Evolutionary conservation across 2,329 filamentous ascomycete genomes (phyloP).

Genomic region (Zalaria sp.): DNA sequence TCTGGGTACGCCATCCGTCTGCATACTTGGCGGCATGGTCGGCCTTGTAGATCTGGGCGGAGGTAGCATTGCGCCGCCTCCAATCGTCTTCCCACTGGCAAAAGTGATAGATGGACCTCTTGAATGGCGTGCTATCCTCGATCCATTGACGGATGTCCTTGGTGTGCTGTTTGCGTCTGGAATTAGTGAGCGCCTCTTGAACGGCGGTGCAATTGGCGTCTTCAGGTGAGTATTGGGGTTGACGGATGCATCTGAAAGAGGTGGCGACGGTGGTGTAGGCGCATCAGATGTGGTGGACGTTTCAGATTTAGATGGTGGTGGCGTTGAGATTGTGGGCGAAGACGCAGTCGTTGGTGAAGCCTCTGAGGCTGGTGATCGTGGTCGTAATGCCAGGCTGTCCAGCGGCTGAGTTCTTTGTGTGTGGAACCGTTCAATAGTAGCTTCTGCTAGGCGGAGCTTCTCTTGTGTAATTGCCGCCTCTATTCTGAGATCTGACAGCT

Average conservation of each 20-base stretch:
- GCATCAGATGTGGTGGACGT: conserved; percentile 48
- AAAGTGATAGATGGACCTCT: conserved; percentile 43
- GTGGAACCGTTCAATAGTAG: conserved; percentile 33
- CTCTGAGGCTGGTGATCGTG: conserved; percentile 59
- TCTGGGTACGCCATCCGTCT: conserved; percentile 32
- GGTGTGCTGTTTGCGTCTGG: conserved; percentile 40
- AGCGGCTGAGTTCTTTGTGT: conserved; percentile 37
- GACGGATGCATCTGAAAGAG: conserved; percentile 73
- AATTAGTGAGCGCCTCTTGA: conserved; percentile 31
- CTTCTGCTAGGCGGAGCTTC: conserved; percentile 66
- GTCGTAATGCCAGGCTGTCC: conserved; percentile 32
- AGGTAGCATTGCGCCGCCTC: conserved; percentile 23
- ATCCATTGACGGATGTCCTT: conserved; percentile 28
- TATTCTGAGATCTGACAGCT: conserved; percentile 84
- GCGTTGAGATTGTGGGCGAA: conserved; percentile 80
- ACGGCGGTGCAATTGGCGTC: conserved; percentile 20
- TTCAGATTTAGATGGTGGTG: conserved; percentile 54
- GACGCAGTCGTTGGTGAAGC: conserved; percentile 63
- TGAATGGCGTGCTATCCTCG: conserved; percentile 33
- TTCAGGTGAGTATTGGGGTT: conserved; percentile 28
- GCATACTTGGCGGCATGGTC: conserved; percentile 13
- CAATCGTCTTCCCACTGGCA: conserved; percentile 17
- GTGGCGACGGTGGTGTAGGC: conserved; percentile 81
- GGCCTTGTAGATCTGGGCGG: conserved; percentile 21
- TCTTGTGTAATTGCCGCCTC: conserved; percentile 89